These are phyloP conservation scores for Solanum appendiculatum DNA, from an alignment of 257 asterid species.

Conservation along the genomic window DNA sequence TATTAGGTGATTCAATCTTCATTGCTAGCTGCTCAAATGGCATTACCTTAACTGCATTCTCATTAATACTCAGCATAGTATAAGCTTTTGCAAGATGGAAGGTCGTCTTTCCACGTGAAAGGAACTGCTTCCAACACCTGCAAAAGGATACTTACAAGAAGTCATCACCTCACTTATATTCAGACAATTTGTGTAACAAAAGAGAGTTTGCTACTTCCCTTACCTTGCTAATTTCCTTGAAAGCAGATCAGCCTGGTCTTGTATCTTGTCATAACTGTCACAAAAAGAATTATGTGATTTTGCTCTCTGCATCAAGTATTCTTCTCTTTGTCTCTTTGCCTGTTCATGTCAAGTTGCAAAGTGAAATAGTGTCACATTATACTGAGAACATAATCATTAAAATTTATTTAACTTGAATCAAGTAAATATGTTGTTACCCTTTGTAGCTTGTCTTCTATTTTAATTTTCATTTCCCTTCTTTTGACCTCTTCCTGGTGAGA, in stretches of 20 bases:
- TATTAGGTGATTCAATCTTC: constrained; percentile 52
- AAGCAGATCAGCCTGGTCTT: constrained; percentile 59
- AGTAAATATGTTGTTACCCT: constrained; percentile 27
- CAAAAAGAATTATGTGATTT: constrained; percentile 22
- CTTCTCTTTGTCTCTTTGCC: constrained; percentile 91
- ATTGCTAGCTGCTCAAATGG: constrained; percentile 88
- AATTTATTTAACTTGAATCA: neutral
- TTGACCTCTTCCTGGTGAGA: constrained; percentile 67
- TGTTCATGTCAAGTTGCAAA: constrained; percentile 11
- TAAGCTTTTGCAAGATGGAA: constrained; percentile 55
- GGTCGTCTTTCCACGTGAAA: constrained; percentile 39
- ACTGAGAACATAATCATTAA: neutral
- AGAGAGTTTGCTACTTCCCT: neutral
- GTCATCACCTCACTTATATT: neutral
- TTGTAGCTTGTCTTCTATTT: constrained; percentile 71
- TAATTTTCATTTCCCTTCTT: constrained; percentile 65
- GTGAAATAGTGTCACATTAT: neutral
- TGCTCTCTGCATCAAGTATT: constrained; percentile 79
- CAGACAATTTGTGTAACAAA: neutral
- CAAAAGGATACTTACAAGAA: neutral
- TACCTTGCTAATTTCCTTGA: constrained; percentile 76
- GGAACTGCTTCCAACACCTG: constrained; percentile 75
- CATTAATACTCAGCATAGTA: constrained; percentile 45
- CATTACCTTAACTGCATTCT: constrained; percentile 57
- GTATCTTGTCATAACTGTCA: constrained; percentile 37